phyloP scores from a whole-genome alignment of 2,329 filamentous ascomycete species.

The Alternaria sp. region DNA sequence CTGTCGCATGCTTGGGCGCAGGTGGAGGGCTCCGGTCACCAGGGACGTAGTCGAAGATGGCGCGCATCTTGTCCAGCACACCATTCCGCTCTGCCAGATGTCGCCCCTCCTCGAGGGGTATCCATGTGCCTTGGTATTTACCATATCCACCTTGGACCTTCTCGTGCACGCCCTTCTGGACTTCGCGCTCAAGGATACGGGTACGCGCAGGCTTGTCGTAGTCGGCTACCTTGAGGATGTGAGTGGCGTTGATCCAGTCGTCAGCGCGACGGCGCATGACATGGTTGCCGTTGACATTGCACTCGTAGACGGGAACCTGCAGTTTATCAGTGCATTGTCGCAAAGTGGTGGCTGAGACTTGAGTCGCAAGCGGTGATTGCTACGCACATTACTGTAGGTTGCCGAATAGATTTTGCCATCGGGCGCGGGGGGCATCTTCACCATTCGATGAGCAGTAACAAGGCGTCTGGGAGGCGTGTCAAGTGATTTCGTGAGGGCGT shows the following conservation, averaged over 20 bases:
- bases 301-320: constrained; percentile 95
- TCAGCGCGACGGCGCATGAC: constrained; percentile 94
- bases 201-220: constrained; percentile 97
- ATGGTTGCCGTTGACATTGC: constrained; percentile 86
- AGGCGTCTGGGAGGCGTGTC: constrained; percentile 12
- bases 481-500: constrained; percentile 29
- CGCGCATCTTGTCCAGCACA: constrained; percentile 80
- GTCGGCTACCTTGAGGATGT: constrained; percentile 95
- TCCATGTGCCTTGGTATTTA: constrained; percentile 99
- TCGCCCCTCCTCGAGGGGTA: constrained; percentile 84
- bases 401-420: constrained; percentile 67
- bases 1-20: constrained; percentile 85
- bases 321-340: constrained; percentile 28
- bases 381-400: constrained; percentile 66
- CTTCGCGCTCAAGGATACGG: constrained; percentile 92
- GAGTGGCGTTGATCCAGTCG: constrained; percentile 99
- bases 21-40: constrained; percentile 90
- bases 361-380: constrained; percentile 9
- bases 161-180: constrained; percentile 95
- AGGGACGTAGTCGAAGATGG: constrained; percentile 89
- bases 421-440: constrained; percentile 49
- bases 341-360: neutral
- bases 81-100: constrained; percentile 86
- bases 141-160: constrained; percentile 99
- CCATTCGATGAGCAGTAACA: constrained; percentile 13